These are phyloP conservation scores for Candida pini DNA, from an alignment of 805 yeast species.

Conservation along the genomic window DNA sequence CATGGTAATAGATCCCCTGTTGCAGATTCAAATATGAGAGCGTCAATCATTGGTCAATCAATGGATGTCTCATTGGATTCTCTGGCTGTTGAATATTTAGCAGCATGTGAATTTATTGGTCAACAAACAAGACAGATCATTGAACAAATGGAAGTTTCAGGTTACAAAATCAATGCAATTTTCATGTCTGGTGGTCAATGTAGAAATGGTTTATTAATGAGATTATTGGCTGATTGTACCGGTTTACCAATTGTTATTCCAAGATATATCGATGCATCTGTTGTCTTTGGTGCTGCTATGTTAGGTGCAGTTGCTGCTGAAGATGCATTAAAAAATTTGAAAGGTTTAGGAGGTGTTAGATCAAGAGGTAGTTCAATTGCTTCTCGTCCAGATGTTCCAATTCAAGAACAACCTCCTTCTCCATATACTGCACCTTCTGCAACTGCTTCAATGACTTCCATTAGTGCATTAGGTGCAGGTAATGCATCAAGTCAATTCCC, in stretches of 20 bases:
- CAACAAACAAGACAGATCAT: constrained; percentile 96
- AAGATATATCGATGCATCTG: constrained; percentile 93
- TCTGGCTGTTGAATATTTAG: constrained; percentile 79
- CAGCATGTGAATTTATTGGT: constrained; percentile 95
- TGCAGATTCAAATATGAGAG: constrained; percentile 91
- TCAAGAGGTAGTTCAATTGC: constrained; percentile 26
- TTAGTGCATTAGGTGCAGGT: constrained; percentile 41
- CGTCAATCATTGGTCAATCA: constrained; percentile 84
- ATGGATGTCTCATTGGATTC: constrained; percentile 86
- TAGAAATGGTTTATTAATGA: constrained; percentile 82
- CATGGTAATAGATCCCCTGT: constrained; percentile 98
- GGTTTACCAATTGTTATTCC: constrained; percentile 91
- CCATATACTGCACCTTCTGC: constrained; percentile 80
- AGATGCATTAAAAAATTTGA: constrained; percentile 38
- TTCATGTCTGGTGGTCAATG: constrained; percentile 97
- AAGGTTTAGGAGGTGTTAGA: constrained; percentile 12
- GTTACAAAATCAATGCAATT: constrained; percentile 70
- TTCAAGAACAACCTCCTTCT: constrained; percentile 38
- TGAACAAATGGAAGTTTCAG: constrained; percentile 73
- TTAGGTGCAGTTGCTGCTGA: constrained; percentile 93
- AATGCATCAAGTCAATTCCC: constrained; percentile 34
- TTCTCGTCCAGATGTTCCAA: constrained; percentile 8
- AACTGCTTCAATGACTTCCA: constrained; percentile 61
- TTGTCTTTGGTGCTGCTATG: constrained; percentile 92
- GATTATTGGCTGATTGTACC: constrained; percentile 87